A percentile compares a stretch with the other conserved stretches of the same genome.
phyloP scores from a whole-genome alignment of 1,139 yeast genomes.

The Taphrina deformans region DNA sequence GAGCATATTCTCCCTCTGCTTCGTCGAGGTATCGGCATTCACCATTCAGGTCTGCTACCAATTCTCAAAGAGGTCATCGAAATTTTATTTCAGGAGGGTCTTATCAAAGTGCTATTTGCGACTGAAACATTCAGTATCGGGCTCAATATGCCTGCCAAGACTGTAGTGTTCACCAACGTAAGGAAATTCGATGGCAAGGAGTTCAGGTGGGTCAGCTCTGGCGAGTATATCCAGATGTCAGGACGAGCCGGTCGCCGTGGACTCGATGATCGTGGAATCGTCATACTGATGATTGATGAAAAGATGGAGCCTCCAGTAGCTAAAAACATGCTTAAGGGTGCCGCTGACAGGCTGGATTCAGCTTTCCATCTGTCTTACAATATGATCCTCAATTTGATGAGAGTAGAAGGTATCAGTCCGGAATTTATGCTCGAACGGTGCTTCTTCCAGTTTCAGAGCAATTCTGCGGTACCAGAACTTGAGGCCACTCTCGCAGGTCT shows the following conservation, averaged over 20 bases:
- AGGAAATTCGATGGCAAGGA: conserved; percentile 98
- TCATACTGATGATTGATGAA: conserved; percentile 98
- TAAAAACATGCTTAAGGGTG: conserved; percentile 98
- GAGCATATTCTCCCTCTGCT: conserved; percentile 83
- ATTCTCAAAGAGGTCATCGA: conserved; percentile 95
- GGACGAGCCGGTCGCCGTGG: conserved; percentile 99
- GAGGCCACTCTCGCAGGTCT: conserved; percentile 63
- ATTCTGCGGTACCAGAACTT: conserved; percentile 81
- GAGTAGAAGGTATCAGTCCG: conserved; percentile 97
- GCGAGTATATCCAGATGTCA: conserved; percentile 98
- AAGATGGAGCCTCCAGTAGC: conserved; percentile 99
- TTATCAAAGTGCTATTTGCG: conserved; percentile 89
- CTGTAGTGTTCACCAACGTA: conserved; percentile 95
- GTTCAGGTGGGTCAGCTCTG: conserved; percentile 98
- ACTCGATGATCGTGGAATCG: conserved; percentile 97
- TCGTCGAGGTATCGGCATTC: conserved; percentile 95
- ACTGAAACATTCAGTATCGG: conserved; percentile 99
- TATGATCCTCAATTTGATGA: conserved; percentile 90
- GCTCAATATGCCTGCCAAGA: conserved; percentile 95
- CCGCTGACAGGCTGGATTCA: conserved; percentile 91
- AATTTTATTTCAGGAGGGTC: conserved; percentile 93
- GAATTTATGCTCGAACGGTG: conserved; percentile 95
- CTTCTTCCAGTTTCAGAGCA: conserved; percentile 92
- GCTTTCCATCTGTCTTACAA: conserved; percentile 96
- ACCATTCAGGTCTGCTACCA: conserved; percentile 94